Base-by-base conservation (phyloP, 371 early-diverging fungal species). In the Dichotomocladium elegans region DNA sequence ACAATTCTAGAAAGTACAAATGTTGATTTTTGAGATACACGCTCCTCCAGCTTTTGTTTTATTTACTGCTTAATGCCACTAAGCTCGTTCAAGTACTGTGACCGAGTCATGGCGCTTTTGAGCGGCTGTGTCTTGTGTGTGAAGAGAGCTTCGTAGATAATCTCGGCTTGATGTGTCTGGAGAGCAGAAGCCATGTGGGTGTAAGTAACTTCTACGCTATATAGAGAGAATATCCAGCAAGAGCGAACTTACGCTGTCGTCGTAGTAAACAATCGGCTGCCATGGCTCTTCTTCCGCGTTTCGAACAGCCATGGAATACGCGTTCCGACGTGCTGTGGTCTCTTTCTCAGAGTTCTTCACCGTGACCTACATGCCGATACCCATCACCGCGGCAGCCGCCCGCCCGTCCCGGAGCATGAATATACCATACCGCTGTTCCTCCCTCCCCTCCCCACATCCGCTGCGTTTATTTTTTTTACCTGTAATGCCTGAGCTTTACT, bases 221-320 rank as follows among this genome's bases (percentile, higher is more conserved):
- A n/a, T n/a, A n/a, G n/a, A n/a, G n/a, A n/a, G n/a, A n/a, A n/a
- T n/a, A n/a, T n/a, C n/a, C n/a, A n/a, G n/a, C n/a, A n/a, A n/a
- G n/a, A n/a, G n/a, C n/a, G n/a, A n/a, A 68, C 75, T 61, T 74
- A 85, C 86, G 41, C 64, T 57, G 42, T 80, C 76, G 58, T 86
- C 82, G 66, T 77, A 88, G 52, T 90, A 85, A 4, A 71, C 60
- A 51, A 93, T 70, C 12, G 74, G 68, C 41, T 80, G 74, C 93
- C 93, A 94, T 14, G 77, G 74, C 57, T 94, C 95, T 40, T 88
- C 86, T 28, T 90, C 90, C 17, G 88, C 75, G 73, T 80, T 70
- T 61, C 86, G 57, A 53, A 68, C 72, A 22, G 74, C 66, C 55
- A 85, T 68, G 0, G 83, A 84, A 53, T 75, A 82, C 51, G 81